Base-by-base conservation (phyloP, 73 alveolate genomes). In the Paramecium biaurelia region DNA sequence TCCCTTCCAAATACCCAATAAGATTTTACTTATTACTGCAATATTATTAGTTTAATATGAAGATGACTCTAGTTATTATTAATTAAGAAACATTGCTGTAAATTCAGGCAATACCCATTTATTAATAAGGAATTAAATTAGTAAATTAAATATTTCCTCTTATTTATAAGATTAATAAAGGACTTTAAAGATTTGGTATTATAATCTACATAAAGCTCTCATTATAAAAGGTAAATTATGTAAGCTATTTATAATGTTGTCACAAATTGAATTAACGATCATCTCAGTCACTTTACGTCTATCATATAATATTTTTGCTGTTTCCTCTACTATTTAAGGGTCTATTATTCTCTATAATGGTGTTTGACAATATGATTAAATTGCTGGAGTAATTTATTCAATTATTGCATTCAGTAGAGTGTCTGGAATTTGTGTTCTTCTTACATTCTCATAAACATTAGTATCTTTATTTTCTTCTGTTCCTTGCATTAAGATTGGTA, bases 241-340 rank as follows among this genome's bases (percentile, higher is more conserved):
- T 20, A 79, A 24, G 14, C 76, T 79, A 41, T 38, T 43, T 9
- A 79, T 4, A 6, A 79, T 43, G 3, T 41, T 43, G 7, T 79
- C 74, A 45, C 76, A 43, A n/a, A 79, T 37, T 0, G 63, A 23
- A 10, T 41, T 43, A 18, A 79, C 8, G 18, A 79, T 79, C 72
- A 79, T 79, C 47, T 79, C 76, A 42, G 90, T 79, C 9, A 45
- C 76, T 23, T 38, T 23, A 4, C 90, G 47, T 79, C 90, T 1
- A 38, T 79, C 90, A 79, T 43, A 79, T 34, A 79, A 42, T 24
- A 79, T 79, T 20, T 45, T 43, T 43, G 90, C 90, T n/a, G 90
- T 79, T 41, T 79, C 72, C 24, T 79, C 90, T 43, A 79, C 42
- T 79, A 79, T 26, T 79, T 79, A 47, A 3, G 45, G 42, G 47